These are phyloP conservation scores for Trametes hirsuta DNA, from an alignment of 1,284 basidiomycete genomes.

Conservation along the genomic window DNA sequence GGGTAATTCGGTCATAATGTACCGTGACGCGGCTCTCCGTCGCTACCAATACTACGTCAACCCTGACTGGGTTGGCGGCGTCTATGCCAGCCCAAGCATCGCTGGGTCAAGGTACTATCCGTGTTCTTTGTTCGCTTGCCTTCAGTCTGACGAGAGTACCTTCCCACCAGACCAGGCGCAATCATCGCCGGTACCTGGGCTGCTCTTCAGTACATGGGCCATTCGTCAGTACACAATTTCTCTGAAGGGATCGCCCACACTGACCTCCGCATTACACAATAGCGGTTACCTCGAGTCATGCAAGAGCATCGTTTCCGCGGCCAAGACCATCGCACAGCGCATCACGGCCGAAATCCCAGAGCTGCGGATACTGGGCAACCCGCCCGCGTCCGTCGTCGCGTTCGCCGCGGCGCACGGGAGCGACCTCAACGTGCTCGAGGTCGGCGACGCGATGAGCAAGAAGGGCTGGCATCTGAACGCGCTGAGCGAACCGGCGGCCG, in stretches of 20 bases:
- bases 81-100: slow-evolving; percentile 85
- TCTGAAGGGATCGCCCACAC: not conserved
- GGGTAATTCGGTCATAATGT: slow-evolving; percentile 96
- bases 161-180: slow-evolving; percentile 73
- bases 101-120: slow-evolving; percentile 80
- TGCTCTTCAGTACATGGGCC: slow-evolving; percentile 91
- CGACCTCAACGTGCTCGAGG: slow-evolving; percentile 75
- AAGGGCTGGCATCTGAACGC: slow-evolving; percentile 93
- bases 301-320: slow-evolving; percentile 77
- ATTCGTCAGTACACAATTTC: slow-evolving; percentile 54
- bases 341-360: slow-evolving; percentile 76
- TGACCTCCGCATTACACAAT: not conserved
- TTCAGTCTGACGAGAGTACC: not conserved
- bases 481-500: slow-evolving; percentile 75
- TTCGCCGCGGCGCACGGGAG: slow-evolving; percentile 68
- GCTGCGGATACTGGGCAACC: slow-evolving; percentile 87
- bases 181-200: slow-evolving; percentile 97
- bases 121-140: slow-evolving; percentile 14
- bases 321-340: slow-evolving; percentile 67
- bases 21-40: slow-evolving; percentile 73
- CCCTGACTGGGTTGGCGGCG: slow-evolving; percentile 78
- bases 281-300: slow-evolving; percentile 95
- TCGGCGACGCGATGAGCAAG: slow-evolving; percentile 89
- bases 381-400: slow-evolving; percentile 89
- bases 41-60: slow-evolving; percentile 86